These are phyloP conservation scores for Parathielavia appendiculata DNA, from an alignment of 495 filamentous ascomycete species.

Conservation along the genomic window DNA sequence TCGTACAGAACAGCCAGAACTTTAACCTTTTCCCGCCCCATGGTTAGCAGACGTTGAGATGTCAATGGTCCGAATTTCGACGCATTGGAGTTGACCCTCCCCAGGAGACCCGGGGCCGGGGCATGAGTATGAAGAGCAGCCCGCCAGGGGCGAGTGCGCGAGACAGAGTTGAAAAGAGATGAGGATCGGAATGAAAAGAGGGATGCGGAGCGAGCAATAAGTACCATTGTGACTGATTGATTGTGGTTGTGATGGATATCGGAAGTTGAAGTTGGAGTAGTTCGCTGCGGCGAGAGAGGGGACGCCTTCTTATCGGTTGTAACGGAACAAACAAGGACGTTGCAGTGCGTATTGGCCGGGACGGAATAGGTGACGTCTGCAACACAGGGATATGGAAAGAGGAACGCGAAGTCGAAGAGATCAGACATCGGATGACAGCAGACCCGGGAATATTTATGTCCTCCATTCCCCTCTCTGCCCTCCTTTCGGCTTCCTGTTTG, in stretches of 20 bases:
- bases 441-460: constrained; percentile 9
- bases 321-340: not conserved
- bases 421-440: not conserved
- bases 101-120: not conserved
- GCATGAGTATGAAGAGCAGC: not conserved
- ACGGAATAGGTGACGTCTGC: not conserved
- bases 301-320: not conserved
- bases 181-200: constrained; percentile 29
- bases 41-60: constrained; percentile 39
- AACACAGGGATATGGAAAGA: not conserved
- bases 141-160: constrained; percentile 23
- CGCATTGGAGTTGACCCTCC: not conserved
- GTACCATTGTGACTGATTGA: constrained; percentile 46
- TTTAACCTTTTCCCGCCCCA: constrained; percentile 51
- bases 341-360: not conserved
- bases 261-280: not conserved
- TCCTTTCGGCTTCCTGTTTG: not conserved
- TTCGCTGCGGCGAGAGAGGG: not conserved
- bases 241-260: not conserved
- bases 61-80: not conserved
- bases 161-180: constrained; percentile 12
- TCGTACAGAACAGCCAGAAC: constrained; percentile 54
- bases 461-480: not conserved
- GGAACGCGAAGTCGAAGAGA: not conserved
- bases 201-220: constrained; percentile 36